Base-by-base conservation (phyloP, 352 stramenopile species). In the Phytophthora aleatoria region DNA sequence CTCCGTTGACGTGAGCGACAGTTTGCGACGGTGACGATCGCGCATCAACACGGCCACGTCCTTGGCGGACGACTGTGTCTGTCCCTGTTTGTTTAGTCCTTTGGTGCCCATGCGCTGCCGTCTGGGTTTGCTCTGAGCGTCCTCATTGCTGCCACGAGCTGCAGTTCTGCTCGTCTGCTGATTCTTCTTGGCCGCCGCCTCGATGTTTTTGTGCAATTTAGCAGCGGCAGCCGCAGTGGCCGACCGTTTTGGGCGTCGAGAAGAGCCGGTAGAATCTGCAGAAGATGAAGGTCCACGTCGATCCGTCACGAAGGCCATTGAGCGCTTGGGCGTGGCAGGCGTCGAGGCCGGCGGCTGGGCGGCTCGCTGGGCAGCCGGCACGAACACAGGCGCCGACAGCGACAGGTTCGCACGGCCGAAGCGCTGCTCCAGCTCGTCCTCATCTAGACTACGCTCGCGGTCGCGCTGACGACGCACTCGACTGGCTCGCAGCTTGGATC, bases 351-450 rank as follows among this genome's bases (percentile, higher is more conserved):
- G 9, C 12, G 72, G 44, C 20, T 50, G 60, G 2, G 45, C 43
- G 15, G 47, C 36, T 13, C 45, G 48, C 38, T 68, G 43, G 15
- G 57, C 64, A 3, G 65, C 70, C 1, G 76, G 76, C 24, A 84
- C 83, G 49, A 92, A 92, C 28, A 69, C 77, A 0, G 81, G 79
- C 36, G 83, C 83, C 9, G 81, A 81, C 20, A 89, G 66, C 33
- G 79, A 79, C 20, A 77, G 52, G 28, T 31, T 69, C 8, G 38
- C 51, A 26, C 56, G 50, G 42, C 81, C 80, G 44, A 92, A 89
- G 51, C 79, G 82, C 63, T 87, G 67, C 61, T 89, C 76, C 28
- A 92, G 69, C 42, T 92, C 81, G 24, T 87, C 79, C 20, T 79
- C 77, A 50, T 86, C 76, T 47, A 83, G 61, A 45, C 71, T 89